Evolutionary conservation across 1,284 basidiomycete species (phyloP), one percentile per base, ranked within the genome.

Genomic region (Sanguinoderma infundibulare): DNA sequence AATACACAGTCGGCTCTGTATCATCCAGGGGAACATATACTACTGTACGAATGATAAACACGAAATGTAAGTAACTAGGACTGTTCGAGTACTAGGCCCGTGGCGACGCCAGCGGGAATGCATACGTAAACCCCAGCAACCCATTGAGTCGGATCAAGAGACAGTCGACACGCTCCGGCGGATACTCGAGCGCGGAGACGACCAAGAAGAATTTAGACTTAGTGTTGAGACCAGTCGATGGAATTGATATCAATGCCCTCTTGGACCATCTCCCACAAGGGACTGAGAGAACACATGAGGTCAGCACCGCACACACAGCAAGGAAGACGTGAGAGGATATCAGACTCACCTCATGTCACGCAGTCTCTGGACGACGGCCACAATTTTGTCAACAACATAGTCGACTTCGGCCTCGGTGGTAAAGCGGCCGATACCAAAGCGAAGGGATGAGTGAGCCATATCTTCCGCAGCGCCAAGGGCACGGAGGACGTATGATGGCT

Each of bases 351-450:
- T 89, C 88, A 88, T 92, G 58, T 91, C 90, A 50, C 91, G 83
- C 69, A 94, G 76, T 67, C 80, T 82, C 61, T 83, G 84, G 38
- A 99, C 98, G 10, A 94, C 94, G 38, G 83, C 81, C 36, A 97
- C 87, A 57, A 99, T 96, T 74, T 96, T 93, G 69, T 89, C 85
- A 35, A 96, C 85, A 32, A 99, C 97, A 70, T 94, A 96, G 77
- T 99, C 98, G 61, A 99, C 85, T 79, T 99, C 98, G 17, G 91
- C 94, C 75, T 98, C 95, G 2, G 98, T 99, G 6, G 98, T 99
- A 79, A 99, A 99, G 32, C 98, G 89, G 38, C 98, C 98, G 67
- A 99, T 94, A 56, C 98, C 98, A 78, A 99, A 99, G 44, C 98
- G 91, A 56, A 99, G 83, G 17, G 95, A 98, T 12, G 96, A 98